Base-by-base conservation (phyloP, 805 yeast genomes). In the Candida germanica region DNA sequence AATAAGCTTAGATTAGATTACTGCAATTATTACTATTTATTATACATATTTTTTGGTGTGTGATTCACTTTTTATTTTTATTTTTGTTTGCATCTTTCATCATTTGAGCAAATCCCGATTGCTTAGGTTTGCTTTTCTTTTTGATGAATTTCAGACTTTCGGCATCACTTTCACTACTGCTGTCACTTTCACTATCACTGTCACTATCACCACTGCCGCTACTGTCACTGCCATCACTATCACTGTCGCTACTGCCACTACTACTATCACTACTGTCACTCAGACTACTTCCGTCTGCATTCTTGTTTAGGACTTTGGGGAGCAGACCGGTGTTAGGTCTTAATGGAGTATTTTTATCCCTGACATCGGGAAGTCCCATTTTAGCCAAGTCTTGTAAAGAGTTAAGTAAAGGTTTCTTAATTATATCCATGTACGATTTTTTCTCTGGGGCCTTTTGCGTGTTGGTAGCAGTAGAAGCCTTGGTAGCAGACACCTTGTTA, bases 351-450 rank as follows among this genome's bases (percentile, higher is more conserved):
- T 21, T 35, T 6, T 64, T 62, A 29, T 79, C 85, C 37, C 68
- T 71, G 0, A 81, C 86, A 14, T 76, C 84, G 2, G 88, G 88
- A 9, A 81, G 70, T 3, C 86, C 87, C 35, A 80, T 65, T n/a
- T 71, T 66, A 4, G 72, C 79, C 40, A 82, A 59, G 41, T 80
- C 83, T 3, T 77, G 71, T 21, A 82, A 56, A 1, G 84, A 74
- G 14, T 56, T 48, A 36, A 77, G 65, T 0, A 80, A 73, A 1
- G 64, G 64, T 30, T 50, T 53, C 33, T 44, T 51, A n/a, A 49
- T 47, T 4, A 14, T 21, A n/a, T 19, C 25, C 17, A 34, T 7
- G 27, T 4, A 34, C 10, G 36, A 33, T 21, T 20, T 14, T 5
- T 30, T 30, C 11, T 11, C 11, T 26, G n/a, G n/a, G n/a, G n/a